Percentiles rank a stretch among this genome's conserved stretches.
phyloP scores from a whole-genome alignment of 805 yeast genomes.

The Zygotorulaspora sp. region DNA sequence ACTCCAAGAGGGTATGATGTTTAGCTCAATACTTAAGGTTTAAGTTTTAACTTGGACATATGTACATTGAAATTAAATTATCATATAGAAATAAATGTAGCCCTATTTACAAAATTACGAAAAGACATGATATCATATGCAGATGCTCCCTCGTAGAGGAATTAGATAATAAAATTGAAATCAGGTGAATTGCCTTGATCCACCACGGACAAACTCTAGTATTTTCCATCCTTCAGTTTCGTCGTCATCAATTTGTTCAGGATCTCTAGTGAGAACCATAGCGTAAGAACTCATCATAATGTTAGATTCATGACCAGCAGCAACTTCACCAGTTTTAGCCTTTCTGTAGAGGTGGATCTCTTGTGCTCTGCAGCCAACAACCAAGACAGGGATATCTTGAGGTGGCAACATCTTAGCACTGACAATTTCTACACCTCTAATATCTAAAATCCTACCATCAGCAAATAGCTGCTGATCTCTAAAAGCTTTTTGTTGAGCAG shows the following conservation, averaged over 20 bases:
- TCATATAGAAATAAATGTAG: constrained; percentile 4
- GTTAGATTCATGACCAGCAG: constrained; percentile 94
- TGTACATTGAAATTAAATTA: constrained; percentile 3
- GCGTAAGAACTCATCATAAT: constrained; percentile 92
- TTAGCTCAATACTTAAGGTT: too few species aligned
- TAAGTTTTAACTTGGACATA: background rate
- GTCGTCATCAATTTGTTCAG: constrained; percentile 84
- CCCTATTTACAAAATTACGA: constrained; percentile 13
- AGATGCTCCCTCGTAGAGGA: background rate
- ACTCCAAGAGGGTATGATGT: constrained; percentile 11
- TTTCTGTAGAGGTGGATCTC: constrained; percentile 87
- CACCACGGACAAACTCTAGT: constrained; percentile 90
- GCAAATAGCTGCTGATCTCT: constrained; percentile 86
- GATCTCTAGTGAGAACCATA: constrained; percentile 87
- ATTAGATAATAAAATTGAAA: background rate
- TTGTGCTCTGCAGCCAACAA: constrained; percentile 93
- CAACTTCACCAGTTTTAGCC: constrained; percentile 86
- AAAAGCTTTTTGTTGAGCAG: constrained; percentile 87
- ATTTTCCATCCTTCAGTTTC: constrained; percentile 98
- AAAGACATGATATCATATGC: constrained; percentile 6
- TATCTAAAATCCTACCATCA: constrained; percentile 87
- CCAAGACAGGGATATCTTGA: constrained; percentile 85
- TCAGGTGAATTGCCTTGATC: constrained; percentile 74
- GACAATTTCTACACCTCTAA: constrained; percentile 89
- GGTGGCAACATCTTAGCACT: constrained; percentile 87